Base-by-base conservation (phyloP, 805 yeast species). In the Candida vartiovaarae region DNA sequence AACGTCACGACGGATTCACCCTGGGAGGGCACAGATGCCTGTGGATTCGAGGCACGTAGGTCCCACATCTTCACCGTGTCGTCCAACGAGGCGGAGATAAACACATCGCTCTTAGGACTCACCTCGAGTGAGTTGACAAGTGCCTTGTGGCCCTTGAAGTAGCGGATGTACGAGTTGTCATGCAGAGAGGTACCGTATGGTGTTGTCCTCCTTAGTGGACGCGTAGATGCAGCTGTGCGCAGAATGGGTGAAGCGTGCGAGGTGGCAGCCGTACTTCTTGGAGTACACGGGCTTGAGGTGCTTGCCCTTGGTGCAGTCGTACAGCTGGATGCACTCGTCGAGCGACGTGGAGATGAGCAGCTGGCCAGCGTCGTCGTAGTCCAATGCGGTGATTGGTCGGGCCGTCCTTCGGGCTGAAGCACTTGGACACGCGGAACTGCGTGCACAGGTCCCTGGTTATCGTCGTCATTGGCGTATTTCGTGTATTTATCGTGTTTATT, bases 21-120 rank as follows among this genome's bases (percentile, higher is more conserved):
- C 11, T 78, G 74, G 32, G 75, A 70, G 24, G 76, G 77, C 25
- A 81, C 57, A 4, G 73, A 64, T 0, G 95, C 93, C 45, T 76
- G 80, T 20, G 84, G 76, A 45, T 76, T 71, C 2, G 85, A 69
- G 0, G 83, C 70, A 51, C 91, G 68, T 26, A 84, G 60, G 63
- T 93, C 98, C 99, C 99, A 93, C 6, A 85, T 52, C 50, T 93
- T 76, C 1, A 89, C 84, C 0, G 95, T 79, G 42, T 82, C 75
- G 60, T 93, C 99, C 44, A 75, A 61, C 0, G 95, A 75, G 0
- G 90, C 72, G 36, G 85, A 78, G 8, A 85, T 54, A 57, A 85
- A 75, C 9, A 74, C 64, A 55, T 82, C 89, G 43, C 73, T 72
- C 5, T 76, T 67, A 0, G 95, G 96, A 38, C 80, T 76, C 54